Conservation (phyloP, 176 grass and related monocot species). For the Triticum timopheevii region DNA sequence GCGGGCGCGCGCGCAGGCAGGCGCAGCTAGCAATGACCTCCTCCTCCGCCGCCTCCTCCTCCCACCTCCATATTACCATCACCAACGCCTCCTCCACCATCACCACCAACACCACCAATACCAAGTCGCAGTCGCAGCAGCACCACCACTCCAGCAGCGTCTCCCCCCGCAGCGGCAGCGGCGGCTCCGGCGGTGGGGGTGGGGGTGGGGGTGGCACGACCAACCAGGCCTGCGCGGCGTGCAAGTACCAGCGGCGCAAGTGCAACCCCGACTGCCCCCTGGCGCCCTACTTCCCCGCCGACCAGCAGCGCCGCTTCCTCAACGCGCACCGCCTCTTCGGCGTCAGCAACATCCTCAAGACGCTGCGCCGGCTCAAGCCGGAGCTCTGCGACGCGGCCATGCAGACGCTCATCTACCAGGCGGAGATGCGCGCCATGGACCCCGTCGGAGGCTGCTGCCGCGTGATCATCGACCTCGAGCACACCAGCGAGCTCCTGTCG, state of each 20-base stretch:
- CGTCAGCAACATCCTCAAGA: slow-evolving; percentile 44
- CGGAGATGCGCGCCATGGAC: slow-evolving; percentile 28
- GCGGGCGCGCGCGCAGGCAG: not conserved
- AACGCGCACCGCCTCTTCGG: slow-evolving; percentile 34
- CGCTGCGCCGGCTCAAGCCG: not conserved
- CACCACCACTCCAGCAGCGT: not conserved
- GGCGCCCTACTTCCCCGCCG: slow-evolving; percentile 34
- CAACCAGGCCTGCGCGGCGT: slow-evolving; percentile 43
- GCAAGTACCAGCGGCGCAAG: slow-evolving; percentile 40
- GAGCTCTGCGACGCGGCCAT: slow-evolving; percentile 27
- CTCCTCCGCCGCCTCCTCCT: not conserved
- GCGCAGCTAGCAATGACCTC: slow-evolving; percentile 17
- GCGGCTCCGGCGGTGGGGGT: not conserved
- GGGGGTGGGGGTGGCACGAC: not conserved
- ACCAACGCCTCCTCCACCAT: not conserved
- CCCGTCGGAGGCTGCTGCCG: slow-evolving; percentile 45
- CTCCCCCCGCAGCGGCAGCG: not conserved
- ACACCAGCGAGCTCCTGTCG: not conserved
- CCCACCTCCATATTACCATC: slow-evolving; percentile 28
- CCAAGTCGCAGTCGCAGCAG: not conserved
- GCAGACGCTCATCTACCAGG: slow-evolving; percentile 31
- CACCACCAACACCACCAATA: not conserved
- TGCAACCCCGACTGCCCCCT: slow-evolving; percentile 38
- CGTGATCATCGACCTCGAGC: slow-evolving; percentile 24
- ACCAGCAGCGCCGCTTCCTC: slow-evolving; percentile 33